Conservation (phyloP, 2,329 filamentous ascomycete genomes). For the Aspergillus aculeatinus region DNA sequence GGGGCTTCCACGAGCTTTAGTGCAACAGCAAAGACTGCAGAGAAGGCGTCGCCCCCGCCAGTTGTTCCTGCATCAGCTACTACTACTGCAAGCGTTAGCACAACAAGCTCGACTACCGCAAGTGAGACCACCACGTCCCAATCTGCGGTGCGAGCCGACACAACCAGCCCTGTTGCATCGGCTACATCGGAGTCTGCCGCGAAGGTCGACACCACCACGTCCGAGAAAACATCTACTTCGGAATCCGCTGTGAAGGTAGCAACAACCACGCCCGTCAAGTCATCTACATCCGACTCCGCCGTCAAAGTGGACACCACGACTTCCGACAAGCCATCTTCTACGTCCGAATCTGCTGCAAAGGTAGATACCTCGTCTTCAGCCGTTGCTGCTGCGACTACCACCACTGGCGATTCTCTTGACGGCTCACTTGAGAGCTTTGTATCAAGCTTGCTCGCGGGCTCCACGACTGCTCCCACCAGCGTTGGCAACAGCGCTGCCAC, state of each 20-base stretch:
- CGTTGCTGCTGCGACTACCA: not conserved
- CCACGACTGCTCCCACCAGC: not conserved
- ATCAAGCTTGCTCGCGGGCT: conserved; percentile 1
- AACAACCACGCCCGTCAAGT: not conserved
- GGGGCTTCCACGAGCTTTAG: conserved; percentile 17
- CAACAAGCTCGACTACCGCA: conserved; percentile 1
- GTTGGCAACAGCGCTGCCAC: not conserved
- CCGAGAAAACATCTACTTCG: not conserved
- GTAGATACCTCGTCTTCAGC: not conserved
- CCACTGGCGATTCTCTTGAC: not conserved
- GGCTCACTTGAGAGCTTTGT: conserved; percentile 2
- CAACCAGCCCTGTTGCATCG: not conserved
- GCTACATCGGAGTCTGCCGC: not conserved
- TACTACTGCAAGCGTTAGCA: not conserved
- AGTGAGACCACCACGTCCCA: not conserved
- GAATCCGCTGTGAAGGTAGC: not conserved
- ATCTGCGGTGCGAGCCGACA: not conserved
- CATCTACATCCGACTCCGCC: not conserved
- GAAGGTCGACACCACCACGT: not conserved
- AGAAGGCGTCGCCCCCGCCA: not conserved
- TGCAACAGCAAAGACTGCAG: conserved; percentile 7
- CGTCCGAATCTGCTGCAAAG: not conserved
- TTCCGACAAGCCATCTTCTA: not conserved
- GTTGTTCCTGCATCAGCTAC: not conserved
- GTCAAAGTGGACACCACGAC: not conserved